These are phyloP conservation scores for Alloteropsis angusta DNA, from an alignment of 202 grass and related monocot species.

Conservation along the genomic window DNA sequence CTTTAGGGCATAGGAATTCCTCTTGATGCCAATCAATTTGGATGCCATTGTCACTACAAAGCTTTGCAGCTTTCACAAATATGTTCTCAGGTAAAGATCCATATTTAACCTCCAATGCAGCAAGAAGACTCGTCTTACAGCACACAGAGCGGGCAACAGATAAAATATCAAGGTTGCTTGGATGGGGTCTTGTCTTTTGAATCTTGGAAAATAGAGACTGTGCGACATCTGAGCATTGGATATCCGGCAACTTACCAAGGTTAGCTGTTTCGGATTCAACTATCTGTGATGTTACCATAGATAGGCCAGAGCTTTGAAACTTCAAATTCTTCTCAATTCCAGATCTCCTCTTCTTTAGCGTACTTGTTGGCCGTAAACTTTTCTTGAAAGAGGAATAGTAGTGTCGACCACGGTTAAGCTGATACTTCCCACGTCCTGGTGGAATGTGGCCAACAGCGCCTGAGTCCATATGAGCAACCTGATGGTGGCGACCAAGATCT, in stretches of 20 bases:
- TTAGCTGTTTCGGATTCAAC: slow-evolving; percentile 44
- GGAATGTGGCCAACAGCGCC: slow-evolving; percentile 29
- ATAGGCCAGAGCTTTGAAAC: slow-evolving; percentile 30
- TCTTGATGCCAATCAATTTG: slow-evolving; percentile 87
- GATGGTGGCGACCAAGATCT: slow-evolving; percentile 77
- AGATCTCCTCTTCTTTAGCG: slow-evolving; percentile 56
- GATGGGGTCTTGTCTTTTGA: slow-evolving; percentile 80
- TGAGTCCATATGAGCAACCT: slow-evolving; percentile 65
- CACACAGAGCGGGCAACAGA: slow-evolving; percentile 70
- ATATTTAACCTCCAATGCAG: slow-evolving; percentile 75
- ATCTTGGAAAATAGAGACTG: slow-evolving; percentile 69
- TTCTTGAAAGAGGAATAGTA: slow-evolving; percentile 68
- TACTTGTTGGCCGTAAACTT: slow-evolving; percentile 40
- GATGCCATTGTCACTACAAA: slow-evolving; percentile 85
- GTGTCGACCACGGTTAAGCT: slow-evolving; percentile 69
- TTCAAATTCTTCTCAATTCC: slow-evolving; percentile 49
- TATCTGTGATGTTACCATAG: slow-evolving; percentile 32
- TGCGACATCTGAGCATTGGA: slow-evolving; percentile 66
- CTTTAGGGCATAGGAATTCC: slow-evolving; percentile 72
- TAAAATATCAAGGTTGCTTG: slow-evolving; percentile 79
- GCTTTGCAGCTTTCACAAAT: slow-evolving; percentile 84
- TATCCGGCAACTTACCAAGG: slow-evolving; percentile 55
- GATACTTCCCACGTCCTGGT: slow-evolving; percentile 70
- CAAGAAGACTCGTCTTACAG: slow-evolving; percentile 67
- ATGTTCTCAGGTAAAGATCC: slow-evolving; percentile 70